Evolutionary conservation across 2,329 filamentous ascomycete species (phyloP).

Genomic region (Davidsoniella virescens): DNA sequence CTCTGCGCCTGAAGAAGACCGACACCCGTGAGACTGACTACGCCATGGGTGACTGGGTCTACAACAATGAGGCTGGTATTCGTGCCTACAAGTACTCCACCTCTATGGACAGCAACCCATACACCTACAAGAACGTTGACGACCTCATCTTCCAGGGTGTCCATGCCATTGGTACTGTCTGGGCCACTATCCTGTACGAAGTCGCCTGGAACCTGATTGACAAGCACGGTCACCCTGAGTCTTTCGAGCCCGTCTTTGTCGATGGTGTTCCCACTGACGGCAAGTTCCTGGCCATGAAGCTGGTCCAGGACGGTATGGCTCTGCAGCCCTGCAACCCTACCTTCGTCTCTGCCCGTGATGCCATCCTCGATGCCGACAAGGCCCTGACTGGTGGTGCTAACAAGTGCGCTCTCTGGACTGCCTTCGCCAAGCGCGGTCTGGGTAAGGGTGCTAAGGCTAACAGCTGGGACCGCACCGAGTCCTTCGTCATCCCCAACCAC

Average conservation of each 20-base stretch:
- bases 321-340: constrained; percentile 41
- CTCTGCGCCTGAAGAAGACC: constrained; percentile 28
- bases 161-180: constrained; percentile 36
- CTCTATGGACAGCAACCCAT: constrained; percentile 30
- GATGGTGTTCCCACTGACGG: constrained; percentile 34
- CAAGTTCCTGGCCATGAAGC: constrained; percentile 33
- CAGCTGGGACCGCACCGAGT: constrained; percentile 18
- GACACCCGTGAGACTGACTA: constrained; percentile 32
- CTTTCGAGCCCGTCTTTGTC: constrained; percentile 25
- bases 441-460: constrained; percentile 24
- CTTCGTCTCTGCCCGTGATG: constrained; percentile 35
- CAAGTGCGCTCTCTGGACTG: constrained; percentile 35
- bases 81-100: constrained; percentile 36
- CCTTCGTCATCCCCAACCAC: constrained; percentile 18
- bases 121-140: constrained; percentile 31
- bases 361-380: constrained; percentile 39
- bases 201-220: constrained; percentile 42
- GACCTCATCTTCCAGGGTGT: constrained; percentile 19
- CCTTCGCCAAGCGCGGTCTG: constrained; percentile 40
- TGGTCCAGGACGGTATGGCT: constrained; percentile 35
- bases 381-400: constrained; percentile 35
- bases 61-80: constrained; percentile 28
- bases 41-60: constrained; percentile 33
- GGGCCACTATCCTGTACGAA: constrained; percentile 38
- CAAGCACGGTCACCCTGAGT: constrained; percentile 34